Evolutionary conservation across 2,329 filamentous ascomycete species (phyloP), one percentile per base, ranked within the genome.

Genomic region (Dactylellina haptotyla): DNA sequence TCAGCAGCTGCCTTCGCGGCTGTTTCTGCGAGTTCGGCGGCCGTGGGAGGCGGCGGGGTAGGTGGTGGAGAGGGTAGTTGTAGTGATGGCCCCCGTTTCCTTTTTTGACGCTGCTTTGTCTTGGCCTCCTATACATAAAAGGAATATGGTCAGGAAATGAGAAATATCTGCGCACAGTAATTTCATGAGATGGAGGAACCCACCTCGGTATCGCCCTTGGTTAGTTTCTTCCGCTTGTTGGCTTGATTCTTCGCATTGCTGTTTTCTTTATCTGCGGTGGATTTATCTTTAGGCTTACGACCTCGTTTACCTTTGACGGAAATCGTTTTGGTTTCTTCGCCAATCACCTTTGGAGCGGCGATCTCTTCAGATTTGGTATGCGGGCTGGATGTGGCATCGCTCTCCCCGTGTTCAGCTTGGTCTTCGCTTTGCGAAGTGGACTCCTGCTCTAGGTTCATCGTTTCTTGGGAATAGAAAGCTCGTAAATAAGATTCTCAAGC

Each of bases 221-320:
- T 51, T 12, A 3, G n/a, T 28, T 20, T 25, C 32, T 63, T 48
- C 12, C 56, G 18, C 28, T 63, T 63, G 23, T 43, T 41, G 46
- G 4, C 18, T 43, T 12, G 34, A 4, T 1, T 14, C 5, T 50
- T 51, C 1, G 28, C 23, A 20, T 6, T 14, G 4, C 4, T 18
- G 8, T 37, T 30, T 41, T 41, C 58, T 63, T 41, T 34, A 20
- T 28, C 28, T n/a, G 48, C 39, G 20, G 18, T 4, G 6, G 10
- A 54, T 28, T 56, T 39, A 1, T 39, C 20, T 30, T 57, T 63
- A 9, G 50, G 53, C 25, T 70, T 70, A 2, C 50, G 37, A n/a
- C 57, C 65, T 41, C 65, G 48, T n/a, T 63, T 70, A 10, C 41
- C 28, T 41, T 70, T 70, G 16, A 16, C 32, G 2, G 26, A 9